These are phyloP conservation scores for Gossypium turneri DNA, from an alignment of 345 rosid species.

Conservation along the genomic window DNA sequence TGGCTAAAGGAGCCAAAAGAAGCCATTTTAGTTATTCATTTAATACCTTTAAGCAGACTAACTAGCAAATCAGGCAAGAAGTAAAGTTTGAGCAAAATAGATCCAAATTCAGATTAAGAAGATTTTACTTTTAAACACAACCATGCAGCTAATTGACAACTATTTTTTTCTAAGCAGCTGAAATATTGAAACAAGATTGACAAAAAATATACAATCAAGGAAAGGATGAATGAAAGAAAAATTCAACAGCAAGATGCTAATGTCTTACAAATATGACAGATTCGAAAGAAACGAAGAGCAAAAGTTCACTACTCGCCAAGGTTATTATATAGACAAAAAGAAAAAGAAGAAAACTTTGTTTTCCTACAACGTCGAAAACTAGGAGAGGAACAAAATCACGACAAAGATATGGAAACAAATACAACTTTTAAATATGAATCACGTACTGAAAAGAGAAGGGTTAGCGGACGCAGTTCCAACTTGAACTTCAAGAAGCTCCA, in stretches of 20 bases:
- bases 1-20: too few species aligned
- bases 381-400: not conserved
- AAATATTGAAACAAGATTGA: not conserved
- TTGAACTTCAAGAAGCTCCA: constrained; percentile 87
- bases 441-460: constrained; percentile 69
- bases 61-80: not conserved
- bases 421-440: constrained; percentile 16
- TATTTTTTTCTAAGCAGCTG: not conserved
- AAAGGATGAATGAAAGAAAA: not conserved
- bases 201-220: not conserved
- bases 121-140: not conserved
- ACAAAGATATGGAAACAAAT: constrained; percentile 10
- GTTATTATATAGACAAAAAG: not conserved
- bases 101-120: not conserved
- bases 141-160: not conserved
- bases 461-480: constrained; percentile 85
- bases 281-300: not conserved
- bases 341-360: not conserved
- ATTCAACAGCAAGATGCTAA: not conserved
- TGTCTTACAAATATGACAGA: not conserved
- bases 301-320: not conserved
- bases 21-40: too few species aligned
- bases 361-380: not conserved
- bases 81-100: not conserved
- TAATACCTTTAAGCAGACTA: not conserved